These are phyloP conservation scores for Syncephalastrum monosporum DNA, from an alignment of 371 early-diverging fungal genomes.

Conservation along the genomic window DNA sequence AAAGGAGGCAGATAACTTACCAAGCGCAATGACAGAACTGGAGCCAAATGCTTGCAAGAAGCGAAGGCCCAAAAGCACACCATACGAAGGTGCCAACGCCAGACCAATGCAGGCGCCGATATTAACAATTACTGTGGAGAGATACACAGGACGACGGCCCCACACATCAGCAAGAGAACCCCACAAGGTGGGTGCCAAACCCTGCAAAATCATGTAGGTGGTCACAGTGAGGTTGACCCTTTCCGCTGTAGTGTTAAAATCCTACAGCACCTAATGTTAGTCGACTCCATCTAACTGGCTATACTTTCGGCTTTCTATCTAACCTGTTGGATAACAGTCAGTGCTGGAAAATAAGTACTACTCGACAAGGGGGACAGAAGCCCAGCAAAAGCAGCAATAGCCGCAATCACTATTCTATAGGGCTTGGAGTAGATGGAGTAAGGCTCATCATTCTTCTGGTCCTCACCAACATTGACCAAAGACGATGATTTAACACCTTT, in stretches of 20 bases:
- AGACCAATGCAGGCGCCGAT: constrained; percentile 54
- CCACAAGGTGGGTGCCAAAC: constrained; percentile 24
- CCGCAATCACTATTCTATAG: constrained; percentile 9
- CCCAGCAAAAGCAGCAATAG: constrained; percentile 22
- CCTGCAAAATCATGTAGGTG: constrained; percentile 24
- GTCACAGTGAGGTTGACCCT: constrained; percentile 21
- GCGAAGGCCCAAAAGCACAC: constrained; percentile 55
- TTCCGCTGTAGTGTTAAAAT: constrained; percentile 10
- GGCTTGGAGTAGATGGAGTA: constrained; percentile 10
- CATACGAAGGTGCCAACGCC: constrained; percentile 46
- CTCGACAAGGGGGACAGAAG: constrained; percentile 24
- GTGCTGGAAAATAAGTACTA: constrained; percentile 28
- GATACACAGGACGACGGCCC: constrained; percentile 32
- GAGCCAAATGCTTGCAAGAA: constrained; percentile 61
- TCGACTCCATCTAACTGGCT: background rate
- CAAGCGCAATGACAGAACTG: constrained; percentile 59
- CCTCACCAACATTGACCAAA: too few species aligned
- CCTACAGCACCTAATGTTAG: constrained; percentile 8
- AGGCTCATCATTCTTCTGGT: constrained; percentile 1
- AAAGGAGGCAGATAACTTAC: constrained; percentile 11
- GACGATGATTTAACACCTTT: too few species aligned
- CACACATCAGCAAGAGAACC: constrained; percentile 23
- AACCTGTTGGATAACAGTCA: constrained; percentile 22
- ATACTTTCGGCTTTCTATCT: background rate
- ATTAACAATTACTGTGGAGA: constrained; percentile 50